Base-by-base conservation (phyloP, 2,329 filamentous ascomycete species). In the Pochonia chlamydosporia region DNA sequence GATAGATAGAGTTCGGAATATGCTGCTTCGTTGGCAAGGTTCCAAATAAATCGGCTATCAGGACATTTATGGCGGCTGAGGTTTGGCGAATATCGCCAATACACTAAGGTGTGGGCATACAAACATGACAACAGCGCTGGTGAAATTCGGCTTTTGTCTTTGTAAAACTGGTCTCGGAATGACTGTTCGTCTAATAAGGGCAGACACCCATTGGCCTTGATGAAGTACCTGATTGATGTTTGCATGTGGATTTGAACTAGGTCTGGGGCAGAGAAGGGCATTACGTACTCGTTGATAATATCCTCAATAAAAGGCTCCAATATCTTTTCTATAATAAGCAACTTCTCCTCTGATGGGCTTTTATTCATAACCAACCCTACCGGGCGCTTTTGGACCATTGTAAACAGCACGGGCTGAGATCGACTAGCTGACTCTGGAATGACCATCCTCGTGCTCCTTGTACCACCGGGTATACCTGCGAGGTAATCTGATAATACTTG, bases 401-500 rank as follows among this genome's bases (percentile, higher is more conserved):
- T 74, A 48, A 76, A 76, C 8, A 74, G 52, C 1, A 76, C 69
- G 0, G 73, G 72, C 3, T 58, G 53, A 3, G 63, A 65, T 24
- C 56, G 55, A 16, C 58, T 56, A 4, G 57, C 60, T 1, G 64
- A 59, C 7, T 59, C 59, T 1, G 61, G 64, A 8, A 62, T 56
- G 6, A 63, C 56, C 49, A 62, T 60, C 23, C 57, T 58, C 2
- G 59, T 64, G 13, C 54, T 59, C 23, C 59, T 53, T 1, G 57
- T 55, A 4, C 59, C 56, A 9, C 57, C 63, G 1, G 56, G 60
- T 25, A 66, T 62, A 5, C 59, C 56, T 5, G 64, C 64, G 49
- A 82, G 71, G 48, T 80, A 81, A 44, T 78, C 73, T n/a, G 79
- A 75, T 40, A 83, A 67, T 10, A 83, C 71, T 45, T 82, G 78